phyloP scores from a whole-genome alignment of 75 land plant genomes.

The Pinus taeda region DNA sequence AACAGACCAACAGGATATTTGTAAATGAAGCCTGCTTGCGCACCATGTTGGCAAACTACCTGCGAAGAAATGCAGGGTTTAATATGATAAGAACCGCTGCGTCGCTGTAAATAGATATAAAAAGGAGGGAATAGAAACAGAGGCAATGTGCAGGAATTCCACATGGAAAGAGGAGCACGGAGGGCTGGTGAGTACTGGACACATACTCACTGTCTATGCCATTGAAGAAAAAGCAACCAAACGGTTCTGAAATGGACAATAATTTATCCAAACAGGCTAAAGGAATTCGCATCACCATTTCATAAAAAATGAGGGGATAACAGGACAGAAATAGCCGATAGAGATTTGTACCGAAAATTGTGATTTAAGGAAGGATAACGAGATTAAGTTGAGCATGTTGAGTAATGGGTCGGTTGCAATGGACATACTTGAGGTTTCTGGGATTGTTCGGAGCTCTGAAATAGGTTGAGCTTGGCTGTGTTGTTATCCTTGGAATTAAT shows the following conservation, averaged over 20 bases:
- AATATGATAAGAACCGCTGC: too few species aligned
- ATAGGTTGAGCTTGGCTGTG: slow-evolving; percentile 2
- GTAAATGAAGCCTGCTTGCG: too few species aligned
- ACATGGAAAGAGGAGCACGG: slow-evolving; percentile 9
- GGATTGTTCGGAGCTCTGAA: not conserved
- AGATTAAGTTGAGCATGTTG: slow-evolving; percentile 7
- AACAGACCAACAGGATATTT: too few species aligned
- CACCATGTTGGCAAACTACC: too few species aligned
- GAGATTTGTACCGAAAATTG: not conserved
- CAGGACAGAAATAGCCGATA: not conserved
- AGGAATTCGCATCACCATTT: not conserved
- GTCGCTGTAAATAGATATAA: too few species aligned
- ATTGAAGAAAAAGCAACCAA: not conserved
- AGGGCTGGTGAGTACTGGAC: slow-evolving; percentile 2
- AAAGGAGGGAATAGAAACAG: not conserved
- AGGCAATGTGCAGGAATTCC: slow-evolving; percentile 12
- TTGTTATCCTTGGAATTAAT: not conserved
- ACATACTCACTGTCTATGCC: not conserved
- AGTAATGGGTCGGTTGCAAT: not conserved
- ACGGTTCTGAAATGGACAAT: not conserved
- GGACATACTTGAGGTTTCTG: not conserved
- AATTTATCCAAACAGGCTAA: not conserved
- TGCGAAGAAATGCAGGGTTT: too few species aligned
- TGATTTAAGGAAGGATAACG: not conserved
- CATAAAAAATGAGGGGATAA: too few species aligned